Percentiles rank a stretch among this genome's conserved stretches.
Evolutionary conservation across 192 early-diverging fungal genomes (phyloP).

Genomic region (Dissophora globulifera): DNA sequence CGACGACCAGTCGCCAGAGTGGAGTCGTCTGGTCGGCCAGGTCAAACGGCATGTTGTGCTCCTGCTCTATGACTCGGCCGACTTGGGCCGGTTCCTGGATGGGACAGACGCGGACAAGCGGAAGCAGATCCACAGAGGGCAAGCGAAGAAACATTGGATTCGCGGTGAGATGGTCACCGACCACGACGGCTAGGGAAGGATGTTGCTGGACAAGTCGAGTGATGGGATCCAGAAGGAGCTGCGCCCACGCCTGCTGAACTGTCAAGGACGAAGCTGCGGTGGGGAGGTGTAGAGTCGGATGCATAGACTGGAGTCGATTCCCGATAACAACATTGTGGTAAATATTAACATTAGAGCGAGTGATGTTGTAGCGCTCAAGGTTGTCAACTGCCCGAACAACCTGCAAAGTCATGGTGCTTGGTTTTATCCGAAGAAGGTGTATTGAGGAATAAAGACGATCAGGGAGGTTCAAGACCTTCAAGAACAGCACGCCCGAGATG

Average conservation of each 20-base stretch:
- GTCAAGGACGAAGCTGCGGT: not conserved
- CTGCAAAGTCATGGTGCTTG: slow-evolving; percentile 12
- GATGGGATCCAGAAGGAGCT: slow-evolving; percentile 16
- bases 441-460: no score
- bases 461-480: no score
- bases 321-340: slow-evolving; percentile 44
- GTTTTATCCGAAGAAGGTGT: no score
- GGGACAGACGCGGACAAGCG: slow-evolving; percentile 4
- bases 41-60: slow-evolving; percentile 43
- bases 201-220: slow-evolving; percentile 6
- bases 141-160: slow-evolving; percentile 32
- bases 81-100: not conserved
- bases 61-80: slow-evolving; percentile 16
- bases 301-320: slow-evolving; percentile 5
- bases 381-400: slow-evolving; percentile 31
- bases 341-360: slow-evolving; percentile 41
- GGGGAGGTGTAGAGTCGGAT: not conserved
- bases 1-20: slow-evolving; percentile 34
- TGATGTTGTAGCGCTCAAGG: slow-evolving; percentile 47
- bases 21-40: slow-evolving; percentile 13
- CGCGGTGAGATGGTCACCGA: slow-evolving; percentile 36
- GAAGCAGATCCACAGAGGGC: not conserved
- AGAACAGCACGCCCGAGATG: no score
- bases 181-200: slow-evolving; percentile 7
- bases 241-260: slow-evolving; percentile 17